These are phyloP conservation scores for Eragrostis curvula DNA, from an alignment of 176 grass and related monocot genomes.

Conservation along the genomic window DNA sequence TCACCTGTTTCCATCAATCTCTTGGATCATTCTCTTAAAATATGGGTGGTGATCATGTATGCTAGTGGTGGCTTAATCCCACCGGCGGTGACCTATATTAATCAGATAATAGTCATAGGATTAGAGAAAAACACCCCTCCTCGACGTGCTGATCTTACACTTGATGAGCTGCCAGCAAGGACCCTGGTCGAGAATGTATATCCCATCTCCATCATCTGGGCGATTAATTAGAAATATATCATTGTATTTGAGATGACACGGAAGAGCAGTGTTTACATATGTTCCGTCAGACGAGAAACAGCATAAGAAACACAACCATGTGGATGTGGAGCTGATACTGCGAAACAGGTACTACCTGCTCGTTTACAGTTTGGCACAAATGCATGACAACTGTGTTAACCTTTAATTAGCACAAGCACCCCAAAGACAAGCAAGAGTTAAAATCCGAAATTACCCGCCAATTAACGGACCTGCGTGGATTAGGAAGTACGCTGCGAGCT, in stretches of 20 bases:
- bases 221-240: neutral
- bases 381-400: no score
- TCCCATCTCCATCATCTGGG: neutral
- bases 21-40: neutral
- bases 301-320: no score
- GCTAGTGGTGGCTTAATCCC: neutral
- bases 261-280: no score
- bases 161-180: neutral
- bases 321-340: no score
- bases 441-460: no score
- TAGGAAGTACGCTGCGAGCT: no score
- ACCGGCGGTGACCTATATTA: neutral
- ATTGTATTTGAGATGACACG: neutral
- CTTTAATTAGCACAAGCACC: no score
- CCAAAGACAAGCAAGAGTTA: no score
- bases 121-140: neutral
- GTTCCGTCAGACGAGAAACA: no score
- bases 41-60: neutral
- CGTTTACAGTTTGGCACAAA: no score
- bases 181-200: neutral
- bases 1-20: neutral
- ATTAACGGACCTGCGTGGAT: no score
- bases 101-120: neutral
- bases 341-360: no score
- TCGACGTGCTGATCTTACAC: slow-evolving; percentile 38